Conservation (phyloP, 441 rosid genomes). For the Oxalis stricta region DNA sequence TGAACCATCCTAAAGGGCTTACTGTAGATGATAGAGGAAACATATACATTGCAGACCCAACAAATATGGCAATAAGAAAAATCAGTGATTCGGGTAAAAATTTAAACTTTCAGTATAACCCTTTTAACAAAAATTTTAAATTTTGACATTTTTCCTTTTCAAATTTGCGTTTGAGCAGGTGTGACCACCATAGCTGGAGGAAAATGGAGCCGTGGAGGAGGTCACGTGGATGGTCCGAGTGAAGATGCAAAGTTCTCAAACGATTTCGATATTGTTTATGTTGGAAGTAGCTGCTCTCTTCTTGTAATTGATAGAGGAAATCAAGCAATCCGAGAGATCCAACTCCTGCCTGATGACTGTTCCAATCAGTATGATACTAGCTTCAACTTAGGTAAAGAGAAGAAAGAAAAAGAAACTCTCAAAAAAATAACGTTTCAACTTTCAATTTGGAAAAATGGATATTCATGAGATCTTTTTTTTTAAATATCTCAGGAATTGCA, state of each 20-base stretch:
- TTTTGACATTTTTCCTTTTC: too few species aligned
- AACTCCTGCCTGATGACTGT: conserved; percentile 68
- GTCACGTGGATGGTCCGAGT: conserved; percentile 84
- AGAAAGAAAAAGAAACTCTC: background rate
- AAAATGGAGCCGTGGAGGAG: conserved; percentile 55
- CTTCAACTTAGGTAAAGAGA: conserved; percentile 67
- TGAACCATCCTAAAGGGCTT: conserved; percentile 85
- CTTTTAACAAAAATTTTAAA: too few species aligned
- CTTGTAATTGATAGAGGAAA: conserved; percentile 74
- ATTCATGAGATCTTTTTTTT: conserved; percentile 3
- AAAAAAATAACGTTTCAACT: background rate
- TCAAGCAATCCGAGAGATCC: conserved; percentile 77
- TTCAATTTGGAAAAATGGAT: background rate
- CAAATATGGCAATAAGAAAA: conserved; percentile 91
- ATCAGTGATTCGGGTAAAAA: conserved; percentile 76
- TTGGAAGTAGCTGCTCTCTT: conserved; percentile 72
- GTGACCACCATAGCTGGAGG: conserved; percentile 86
- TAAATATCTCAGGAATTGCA: conserved; percentile 8
- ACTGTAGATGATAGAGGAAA: conserved; percentile 82
- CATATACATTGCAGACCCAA: conserved; percentile 79
- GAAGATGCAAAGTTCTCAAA: conserved; percentile 83
- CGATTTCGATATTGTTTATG: conserved; percentile 66
- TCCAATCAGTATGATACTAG: conserved; percentile 36
- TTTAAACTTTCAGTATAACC: too few species aligned
- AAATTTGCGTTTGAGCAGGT: conserved; percentile 24